Evolutionary conservation across 2,329 filamentous ascomycete species (phyloP).

Genomic region (Penicillium sp.): DNA sequence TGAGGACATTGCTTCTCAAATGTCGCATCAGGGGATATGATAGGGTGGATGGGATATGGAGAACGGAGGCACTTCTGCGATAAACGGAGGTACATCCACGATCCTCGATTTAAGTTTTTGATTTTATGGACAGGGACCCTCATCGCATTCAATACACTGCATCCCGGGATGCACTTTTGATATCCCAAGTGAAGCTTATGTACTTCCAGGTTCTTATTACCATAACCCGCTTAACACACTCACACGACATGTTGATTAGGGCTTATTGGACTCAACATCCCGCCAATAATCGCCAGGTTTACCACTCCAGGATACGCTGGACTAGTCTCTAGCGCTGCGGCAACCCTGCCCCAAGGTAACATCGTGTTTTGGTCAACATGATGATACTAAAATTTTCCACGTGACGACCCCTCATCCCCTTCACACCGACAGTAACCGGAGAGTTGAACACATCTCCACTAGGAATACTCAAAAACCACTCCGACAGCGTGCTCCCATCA

Average conservation of each 20-base stretch:
- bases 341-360: constrained; percentile 1
- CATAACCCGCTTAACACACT: background rate
- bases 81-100: no score
- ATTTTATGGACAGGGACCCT: background rate
- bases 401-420: constrained; percentile 15
- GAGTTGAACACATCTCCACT: background rate
- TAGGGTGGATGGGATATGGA: background rate
- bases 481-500: background rate
- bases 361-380: constrained; percentile 11
- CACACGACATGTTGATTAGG: background rate
- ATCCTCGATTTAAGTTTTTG: background rate
- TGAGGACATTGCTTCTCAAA: background rate
- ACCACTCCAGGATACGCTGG: background rate
- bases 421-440: background rate
- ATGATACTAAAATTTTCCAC: constrained; percentile 17
- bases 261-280: background rate
- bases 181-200: background rate
- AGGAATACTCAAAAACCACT: background rate
- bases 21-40: background rate
- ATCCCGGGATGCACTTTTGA: constrained; percentile 1
- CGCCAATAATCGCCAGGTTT: background rate
- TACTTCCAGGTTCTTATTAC: background rate
- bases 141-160: background rate
- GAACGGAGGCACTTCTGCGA: no score
- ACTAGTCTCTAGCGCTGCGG: constrained; percentile 8